Percentiles rank a stretch among this genome's conserved stretches.
Evolutionary conservation across 768 basidiomycete genomes (phyloP).

Genomic region (Leccinum truebloodii): DNA sequence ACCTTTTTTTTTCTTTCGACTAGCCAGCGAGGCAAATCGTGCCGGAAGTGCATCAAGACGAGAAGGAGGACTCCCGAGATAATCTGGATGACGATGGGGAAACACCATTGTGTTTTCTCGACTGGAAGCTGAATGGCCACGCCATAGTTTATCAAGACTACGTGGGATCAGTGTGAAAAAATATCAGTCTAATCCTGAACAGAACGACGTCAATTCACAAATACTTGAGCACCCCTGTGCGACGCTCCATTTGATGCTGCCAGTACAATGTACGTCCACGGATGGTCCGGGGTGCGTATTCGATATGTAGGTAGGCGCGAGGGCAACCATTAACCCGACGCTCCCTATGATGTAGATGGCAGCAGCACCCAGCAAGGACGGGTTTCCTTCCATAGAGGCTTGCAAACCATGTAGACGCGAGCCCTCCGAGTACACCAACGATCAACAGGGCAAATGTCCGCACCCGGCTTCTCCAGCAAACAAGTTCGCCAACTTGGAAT

Average conservation of each 20-base stretch:
- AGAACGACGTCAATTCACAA: neutral
- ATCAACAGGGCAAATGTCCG: neutral
- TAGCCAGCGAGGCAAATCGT: slow-evolving; percentile 44
- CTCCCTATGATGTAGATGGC: slow-evolving; percentile 37
- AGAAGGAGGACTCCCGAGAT: slow-evolving; percentile 39
- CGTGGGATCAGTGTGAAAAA: neutral
- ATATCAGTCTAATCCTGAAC: neutral
- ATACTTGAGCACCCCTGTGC: slow-evolving; percentile 34
- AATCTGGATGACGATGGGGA: slow-evolving; percentile 37
- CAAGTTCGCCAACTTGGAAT: slow-evolving; percentile 34
- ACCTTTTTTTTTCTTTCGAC: slow-evolving; percentile 33
- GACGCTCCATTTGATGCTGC: slow-evolving; percentile 33
- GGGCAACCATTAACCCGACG: slow-evolving; percentile 36
- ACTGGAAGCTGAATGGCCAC: slow-evolving; percentile 26
- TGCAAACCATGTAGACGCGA: slow-evolving; percentile 29
- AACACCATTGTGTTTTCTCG: slow-evolving; percentile 37
- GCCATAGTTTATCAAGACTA: slow-evolving; percentile 40
- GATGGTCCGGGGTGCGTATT: slow-evolving; percentile 30
- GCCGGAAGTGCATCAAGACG: slow-evolving; percentile 36
- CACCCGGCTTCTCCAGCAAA: neutral
- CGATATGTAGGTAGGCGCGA: slow-evolving; percentile 41
- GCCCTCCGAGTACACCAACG: slow-evolving; percentile 20
- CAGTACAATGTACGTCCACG: slow-evolving; percentile 38
- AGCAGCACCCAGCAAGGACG: slow-evolving; percentile 29
- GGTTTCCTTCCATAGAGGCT: slow-evolving; percentile 38